Conservation (phyloP, 139 green algal species). For the Picochlorum sp. region DNA sequence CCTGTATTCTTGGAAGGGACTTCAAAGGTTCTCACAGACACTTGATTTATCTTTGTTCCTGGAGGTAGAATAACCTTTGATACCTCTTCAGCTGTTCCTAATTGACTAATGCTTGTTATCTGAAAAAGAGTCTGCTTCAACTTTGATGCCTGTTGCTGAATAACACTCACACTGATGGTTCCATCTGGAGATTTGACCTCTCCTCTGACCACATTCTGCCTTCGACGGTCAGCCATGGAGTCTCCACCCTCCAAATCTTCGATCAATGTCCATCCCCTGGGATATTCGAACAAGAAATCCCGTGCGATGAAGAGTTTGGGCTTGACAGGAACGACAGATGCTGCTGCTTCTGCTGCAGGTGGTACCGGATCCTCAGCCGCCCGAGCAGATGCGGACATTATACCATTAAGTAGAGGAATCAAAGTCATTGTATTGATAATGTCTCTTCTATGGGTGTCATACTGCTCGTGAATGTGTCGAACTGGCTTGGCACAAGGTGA, state of each 20-base stretch:
- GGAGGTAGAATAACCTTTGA: constrained; percentile 24
- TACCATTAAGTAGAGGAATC: neutral
- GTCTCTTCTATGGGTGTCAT: no score
- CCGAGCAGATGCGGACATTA: neutral
- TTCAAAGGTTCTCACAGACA: neutral
- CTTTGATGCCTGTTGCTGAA: constrained; percentile 7
- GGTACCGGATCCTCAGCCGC: neutral
- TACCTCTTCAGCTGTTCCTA: constrained; percentile 18
- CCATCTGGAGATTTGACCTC: constrained; percentile 14
- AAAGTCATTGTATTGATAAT: no score
- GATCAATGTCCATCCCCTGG: neutral
- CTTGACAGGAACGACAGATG: neutral
- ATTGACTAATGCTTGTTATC: constrained; percentile 26
- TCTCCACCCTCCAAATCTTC: constrained; percentile 1
- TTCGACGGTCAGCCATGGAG: constrained; percentile 5
- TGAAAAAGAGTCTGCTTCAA: constrained; percentile 9
- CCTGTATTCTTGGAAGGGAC: constrained; percentile 21
- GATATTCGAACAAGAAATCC: constrained; percentile 16
- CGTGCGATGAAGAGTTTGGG: constrained; percentile 8
- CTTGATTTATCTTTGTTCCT: constrained; percentile 5
- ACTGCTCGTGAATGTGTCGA: no score
- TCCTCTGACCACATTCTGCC: constrained; percentile 19
- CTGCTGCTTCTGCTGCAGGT: neutral
- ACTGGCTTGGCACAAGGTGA: no score
- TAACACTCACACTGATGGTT: constrained; percentile 16